These are phyloP conservation scores for Polygonum maritimum DNA, from an alignment of 148 eudicot genomes.

Conservation along the genomic window DNA sequence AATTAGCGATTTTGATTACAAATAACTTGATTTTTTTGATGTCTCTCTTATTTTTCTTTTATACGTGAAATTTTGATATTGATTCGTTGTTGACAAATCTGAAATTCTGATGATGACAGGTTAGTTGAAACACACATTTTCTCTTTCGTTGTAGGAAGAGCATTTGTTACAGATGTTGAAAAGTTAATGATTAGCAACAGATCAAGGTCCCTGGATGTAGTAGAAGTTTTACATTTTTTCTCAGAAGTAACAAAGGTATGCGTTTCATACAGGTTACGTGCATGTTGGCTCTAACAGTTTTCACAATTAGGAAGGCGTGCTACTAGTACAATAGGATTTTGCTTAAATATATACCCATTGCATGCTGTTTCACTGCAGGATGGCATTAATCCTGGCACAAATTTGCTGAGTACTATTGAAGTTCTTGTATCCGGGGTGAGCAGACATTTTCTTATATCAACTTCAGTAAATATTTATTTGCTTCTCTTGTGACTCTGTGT, in stretches of 20 bases:
- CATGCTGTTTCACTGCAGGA: constrained; percentile 39
- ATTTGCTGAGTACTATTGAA: constrained; percentile 77
- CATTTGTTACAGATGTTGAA: constrained; percentile 96
- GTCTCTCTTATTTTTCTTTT: not conserved
- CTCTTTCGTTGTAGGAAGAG: constrained; percentile 99
- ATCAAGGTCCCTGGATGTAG: constrained; percentile 77
- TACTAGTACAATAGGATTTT: not conserved
- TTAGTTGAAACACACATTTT: constrained; percentile 97
- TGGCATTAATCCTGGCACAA: constrained; percentile 72
- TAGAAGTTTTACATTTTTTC: constrained; percentile 60
- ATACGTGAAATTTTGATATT: not conserved
- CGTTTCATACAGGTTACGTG: constrained; percentile 5
- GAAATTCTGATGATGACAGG: constrained; percentile 43
- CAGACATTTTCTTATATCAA: constrained; percentile 4
- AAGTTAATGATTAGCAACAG: constrained; percentile 85
- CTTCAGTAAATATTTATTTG: not conserved
- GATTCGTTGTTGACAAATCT: constrained; percentile 14
- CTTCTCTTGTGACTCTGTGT: not conserved
- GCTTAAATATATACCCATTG: constrained; percentile 3
- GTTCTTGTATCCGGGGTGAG: constrained; percentile 94
- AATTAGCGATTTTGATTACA: not conserved
- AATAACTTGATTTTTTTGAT: not conserved
- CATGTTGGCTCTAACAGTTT: not conserved
- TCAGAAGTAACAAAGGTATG: constrained; percentile 74
- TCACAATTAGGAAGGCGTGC: not conserved